A percentile compares a stretch with the other conserved stretches of the same genome.
Conservation (phyloP, 495 filamentous ascomycete species). For the Cladorrhinum samala region DNA sequence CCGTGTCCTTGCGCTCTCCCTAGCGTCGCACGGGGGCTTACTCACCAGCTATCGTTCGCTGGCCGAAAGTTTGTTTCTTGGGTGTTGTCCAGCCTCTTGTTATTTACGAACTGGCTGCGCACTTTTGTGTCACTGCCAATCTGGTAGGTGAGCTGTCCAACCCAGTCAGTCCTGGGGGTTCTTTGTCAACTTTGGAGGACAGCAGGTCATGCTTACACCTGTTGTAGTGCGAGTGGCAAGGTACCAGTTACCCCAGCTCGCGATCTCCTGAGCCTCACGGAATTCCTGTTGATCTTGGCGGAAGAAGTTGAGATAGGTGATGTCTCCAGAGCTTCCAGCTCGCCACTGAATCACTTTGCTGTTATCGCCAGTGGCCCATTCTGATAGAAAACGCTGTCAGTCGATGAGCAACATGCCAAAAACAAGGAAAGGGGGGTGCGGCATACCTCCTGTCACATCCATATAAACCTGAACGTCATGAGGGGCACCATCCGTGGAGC, state of each 20-base stretch:
- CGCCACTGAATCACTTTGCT: constrained; percentile 36
- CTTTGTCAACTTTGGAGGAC: background rate
- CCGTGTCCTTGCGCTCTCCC: no score
- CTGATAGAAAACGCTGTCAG: constrained; percentile 21
- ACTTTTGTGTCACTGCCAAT: constrained; percentile 60
- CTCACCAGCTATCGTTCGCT: constrained; percentile 62
- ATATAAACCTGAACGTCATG: constrained; percentile 75
- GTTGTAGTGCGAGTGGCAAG: constrained; percentile 45
- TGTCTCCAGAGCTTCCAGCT: constrained; percentile 26
- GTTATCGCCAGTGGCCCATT: constrained; percentile 41
- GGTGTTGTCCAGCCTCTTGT: constrained; percentile 56
- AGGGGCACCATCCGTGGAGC: constrained; percentile 43
- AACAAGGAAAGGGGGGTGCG: constrained; percentile 36
- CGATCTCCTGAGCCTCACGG: constrained; percentile 61
- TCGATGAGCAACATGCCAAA: constrained; percentile 16
- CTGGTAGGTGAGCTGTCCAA: constrained; percentile 48
- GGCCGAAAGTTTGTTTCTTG: constrained; percentile 61
- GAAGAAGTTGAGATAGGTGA: constrained; percentile 50
- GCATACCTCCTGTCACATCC: constrained; percentile 79
- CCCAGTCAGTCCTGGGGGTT: constrained; percentile 11
- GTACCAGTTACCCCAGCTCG: constrained; percentile 85
- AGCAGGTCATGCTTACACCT: constrained; percentile 28
- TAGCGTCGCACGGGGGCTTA: no score
- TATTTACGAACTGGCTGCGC: constrained; percentile 58
- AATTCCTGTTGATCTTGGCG: constrained; percentile 59